Evolutionary conservation across 768 basidiomycete species (phyloP).

Genomic region (Hortiboletus flavorubellus): DNA sequence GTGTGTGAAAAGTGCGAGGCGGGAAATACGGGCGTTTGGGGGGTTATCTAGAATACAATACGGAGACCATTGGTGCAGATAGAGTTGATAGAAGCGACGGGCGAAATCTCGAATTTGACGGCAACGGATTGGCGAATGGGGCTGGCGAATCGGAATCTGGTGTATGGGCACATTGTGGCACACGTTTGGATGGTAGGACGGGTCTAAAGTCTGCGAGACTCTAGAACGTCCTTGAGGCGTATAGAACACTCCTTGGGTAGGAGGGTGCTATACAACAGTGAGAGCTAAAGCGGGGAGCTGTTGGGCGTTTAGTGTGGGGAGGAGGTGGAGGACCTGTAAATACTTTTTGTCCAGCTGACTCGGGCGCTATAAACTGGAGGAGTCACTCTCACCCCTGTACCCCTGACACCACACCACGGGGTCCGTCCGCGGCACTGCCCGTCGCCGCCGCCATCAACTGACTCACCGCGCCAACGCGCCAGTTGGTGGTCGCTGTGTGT

Average conservation of each 20-base stretch:
- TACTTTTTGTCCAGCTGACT: constrained; percentile 24
- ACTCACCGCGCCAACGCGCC: not conserved
- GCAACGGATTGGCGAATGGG: constrained; percentile 20
- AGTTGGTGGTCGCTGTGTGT: no score
- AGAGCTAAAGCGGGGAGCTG: not conserved
- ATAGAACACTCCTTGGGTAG: constrained; percentile 16
- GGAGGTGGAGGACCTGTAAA: constrained; percentile 11
- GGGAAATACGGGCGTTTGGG: constrained; percentile 13
- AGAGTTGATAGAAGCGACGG: constrained; percentile 16
- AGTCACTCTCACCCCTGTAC: constrained; percentile 29
- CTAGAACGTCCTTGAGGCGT: constrained; percentile 39
- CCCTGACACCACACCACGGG: constrained; percentile 25
- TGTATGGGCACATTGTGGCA: constrained; percentile 40
- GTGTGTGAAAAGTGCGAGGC: not conserved
- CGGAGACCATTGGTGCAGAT: constrained; percentile 33
- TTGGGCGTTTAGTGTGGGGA: constrained; percentile 1
- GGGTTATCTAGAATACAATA: constrained; percentile 36
- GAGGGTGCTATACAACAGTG: constrained; percentile 24
- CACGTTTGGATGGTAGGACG: constrained; percentile 23
- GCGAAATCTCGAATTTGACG: constrained; percentile 11
- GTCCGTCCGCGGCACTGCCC: constrained; percentile 17
- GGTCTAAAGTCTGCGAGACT: constrained; percentile 38
- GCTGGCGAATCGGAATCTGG: constrained; percentile 24
- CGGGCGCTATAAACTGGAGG: constrained; percentile 32
- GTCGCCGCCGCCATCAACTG: not conserved